Evolutionary conservation across 257 asterid genomes (phyloP).

Genomic region (Rubia yunnanensis): DNA sequence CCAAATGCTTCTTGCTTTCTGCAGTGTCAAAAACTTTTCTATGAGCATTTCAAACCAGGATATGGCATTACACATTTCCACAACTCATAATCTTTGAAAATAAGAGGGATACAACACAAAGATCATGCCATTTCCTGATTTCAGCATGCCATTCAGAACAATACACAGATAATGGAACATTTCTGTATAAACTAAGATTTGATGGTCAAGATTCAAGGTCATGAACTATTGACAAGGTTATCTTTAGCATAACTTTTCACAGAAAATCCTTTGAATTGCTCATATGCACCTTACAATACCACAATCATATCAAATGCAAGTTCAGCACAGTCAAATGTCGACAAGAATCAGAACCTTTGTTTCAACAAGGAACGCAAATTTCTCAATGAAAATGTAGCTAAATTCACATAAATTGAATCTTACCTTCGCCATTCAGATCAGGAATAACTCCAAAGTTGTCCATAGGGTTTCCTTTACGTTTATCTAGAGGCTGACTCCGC

Average conservation of each 20-base stretch:
- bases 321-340: not conserved
- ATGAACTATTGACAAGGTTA: not conserved
- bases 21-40: conserved; percentile 9
- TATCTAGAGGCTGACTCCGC: conserved; percentile 17
- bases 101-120: not conserved
- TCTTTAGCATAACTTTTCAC: not conserved
- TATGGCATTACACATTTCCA: not conserved
- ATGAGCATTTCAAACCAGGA: not conserved
- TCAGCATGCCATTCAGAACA: not conserved
- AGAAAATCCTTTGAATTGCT: not conserved
- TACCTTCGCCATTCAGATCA: conserved; percentile 30
- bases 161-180: not conserved
- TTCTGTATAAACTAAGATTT: not conserved
- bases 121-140: not conserved
- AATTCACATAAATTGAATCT: not conserved
- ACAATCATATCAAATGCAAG: not conserved
- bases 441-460: conserved; percentile 24
- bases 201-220: not conserved
- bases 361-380: not conserved
- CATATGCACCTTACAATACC: not conserved
- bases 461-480: conserved; percentile 17
- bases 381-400: not conserved
- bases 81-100: not conserved
- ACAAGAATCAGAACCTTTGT: not conserved
- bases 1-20: conserved; percentile 36